Percentiles rank a stretch among this genome's conserved stretches.
Conservation (phyloP, 2,329 filamentous ascomycete species). For the Sporothrix schenckii region DNA sequence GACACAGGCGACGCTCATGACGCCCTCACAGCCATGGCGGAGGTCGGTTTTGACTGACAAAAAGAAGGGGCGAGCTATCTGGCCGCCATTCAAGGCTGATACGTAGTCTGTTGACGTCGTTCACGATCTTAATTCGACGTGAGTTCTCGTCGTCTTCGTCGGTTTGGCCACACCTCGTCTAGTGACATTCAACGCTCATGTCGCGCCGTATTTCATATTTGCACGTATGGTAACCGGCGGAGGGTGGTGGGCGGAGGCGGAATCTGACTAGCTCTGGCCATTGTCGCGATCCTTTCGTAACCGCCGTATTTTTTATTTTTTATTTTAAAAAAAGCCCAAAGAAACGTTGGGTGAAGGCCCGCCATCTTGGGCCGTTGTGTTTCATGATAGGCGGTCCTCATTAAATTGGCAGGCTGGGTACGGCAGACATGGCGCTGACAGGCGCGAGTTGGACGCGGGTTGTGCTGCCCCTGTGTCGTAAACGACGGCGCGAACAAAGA, state of each 20-base stretch:
- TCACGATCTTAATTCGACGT: not conserved
- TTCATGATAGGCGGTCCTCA: conserved; percentile 21
- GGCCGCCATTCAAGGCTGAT: not conserved
- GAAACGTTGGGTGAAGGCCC: not conserved
- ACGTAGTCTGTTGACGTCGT: too few species aligned
- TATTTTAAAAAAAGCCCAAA: not conserved
- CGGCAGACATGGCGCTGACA: not conserved
- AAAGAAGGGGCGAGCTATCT: not conserved
- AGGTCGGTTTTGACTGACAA: not conserved
- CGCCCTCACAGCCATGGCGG: not conserved
- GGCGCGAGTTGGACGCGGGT: not conserved
- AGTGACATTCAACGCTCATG: not conserved
- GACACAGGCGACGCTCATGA: not conserved
- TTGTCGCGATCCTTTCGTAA: not conserved
- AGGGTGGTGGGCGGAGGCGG: not conserved
- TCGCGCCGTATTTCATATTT: conserved; percentile 1
- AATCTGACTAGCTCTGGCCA: not conserved
- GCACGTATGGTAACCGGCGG: not conserved
- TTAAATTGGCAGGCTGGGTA: conserved; percentile 14
- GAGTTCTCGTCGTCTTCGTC: not conserved
- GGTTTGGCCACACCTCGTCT: not conserved
- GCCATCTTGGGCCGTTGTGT: conserved; percentile 8
- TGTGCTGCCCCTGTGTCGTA: not conserved
- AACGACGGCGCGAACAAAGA: not conserved
- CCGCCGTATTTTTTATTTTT: conserved; percentile 12